Conservation (phyloP, 1,139 yeast species). For the Meyerozyma carpophila region DNA sequence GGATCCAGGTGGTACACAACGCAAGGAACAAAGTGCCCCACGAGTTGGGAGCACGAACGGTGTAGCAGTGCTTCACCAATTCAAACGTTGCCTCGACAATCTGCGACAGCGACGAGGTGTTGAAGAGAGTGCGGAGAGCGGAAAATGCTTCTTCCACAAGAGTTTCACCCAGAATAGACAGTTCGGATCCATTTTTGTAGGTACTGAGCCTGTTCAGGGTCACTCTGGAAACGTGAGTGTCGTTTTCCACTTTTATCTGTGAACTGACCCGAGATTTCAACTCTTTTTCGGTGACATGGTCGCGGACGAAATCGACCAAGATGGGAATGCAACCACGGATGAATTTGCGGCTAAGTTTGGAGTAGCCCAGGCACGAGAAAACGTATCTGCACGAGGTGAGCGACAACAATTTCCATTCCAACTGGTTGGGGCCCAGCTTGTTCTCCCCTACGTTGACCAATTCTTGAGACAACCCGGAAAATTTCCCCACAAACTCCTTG, state of each 20-base stretch:
- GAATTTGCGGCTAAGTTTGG: conserved; percentile 32
- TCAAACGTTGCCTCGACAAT: conserved; percentile 42
- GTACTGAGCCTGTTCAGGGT: conserved; percentile 20
- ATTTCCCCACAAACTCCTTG: conserved; percentile 48
- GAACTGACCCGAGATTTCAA: conserved; percentile 19
- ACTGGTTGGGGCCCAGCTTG: conserved; percentile 28
- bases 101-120: conserved; percentile 46
- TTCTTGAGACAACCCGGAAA: conserved; percentile 36
- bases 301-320: conserved; percentile 27
- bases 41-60: conserved; percentile 15
- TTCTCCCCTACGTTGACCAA: conserved; percentile 27
- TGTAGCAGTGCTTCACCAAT: conserved; percentile 32
- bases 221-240: conserved; percentile 21
- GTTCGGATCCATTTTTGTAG: conserved; percentile 20
- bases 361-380: conserved; percentile 38
- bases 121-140: conserved; percentile 45
- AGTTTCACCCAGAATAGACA: conserved; percentile 15
- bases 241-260: conserved; percentile 22
- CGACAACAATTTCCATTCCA: conserved; percentile 48
- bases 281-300: conserved; percentile 10
- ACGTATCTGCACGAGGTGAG: conserved; percentile 40
- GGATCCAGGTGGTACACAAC: conserved; percentile 71
- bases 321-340: conserved; percentile 38
- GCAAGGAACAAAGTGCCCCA: conserved; percentile 62
- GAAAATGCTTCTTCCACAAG: conserved; percentile 35